Conservation (phyloP, 148 eudicot genomes). For the Mesembryanthemum crystallinum region DNA sequence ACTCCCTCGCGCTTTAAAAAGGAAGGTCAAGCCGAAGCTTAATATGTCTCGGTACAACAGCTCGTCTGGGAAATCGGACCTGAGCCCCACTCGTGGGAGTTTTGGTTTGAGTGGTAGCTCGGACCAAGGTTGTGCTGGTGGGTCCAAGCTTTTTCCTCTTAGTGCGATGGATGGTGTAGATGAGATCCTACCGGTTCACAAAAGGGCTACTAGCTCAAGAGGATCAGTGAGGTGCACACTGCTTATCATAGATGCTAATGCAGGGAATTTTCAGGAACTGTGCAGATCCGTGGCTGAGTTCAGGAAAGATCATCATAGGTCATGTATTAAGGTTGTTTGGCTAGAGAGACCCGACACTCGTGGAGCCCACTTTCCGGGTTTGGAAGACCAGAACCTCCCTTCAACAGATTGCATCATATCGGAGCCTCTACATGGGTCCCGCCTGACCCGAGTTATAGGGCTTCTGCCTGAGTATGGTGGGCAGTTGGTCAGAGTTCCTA, state of each 20-base stretch:
- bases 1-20: constrained; percentile 42
- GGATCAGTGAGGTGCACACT: constrained; percentile 35
- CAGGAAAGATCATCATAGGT: constrained; percentile 42
- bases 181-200: constrained; percentile 17
- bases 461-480: constrained; percentile 81
- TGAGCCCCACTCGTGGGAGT: constrained; percentile 18
- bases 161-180: constrained; percentile 38
- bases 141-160: constrained; percentile 37
- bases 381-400: constrained; percentile 52
- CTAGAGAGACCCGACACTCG: constrained; percentile 46
- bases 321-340: constrained; percentile 61
- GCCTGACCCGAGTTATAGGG: constrained; percentile 42
- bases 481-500: background rate
- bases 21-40: constrained; percentile 35
- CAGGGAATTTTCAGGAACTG: constrained; percentile 51
- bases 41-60: constrained; percentile 17
- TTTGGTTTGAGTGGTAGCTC: constrained; percentile 20
- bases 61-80: constrained; percentile 40
- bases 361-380: constrained; percentile 37
- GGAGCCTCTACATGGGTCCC: constrained; percentile 80
- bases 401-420: constrained; percentile 48
- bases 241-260: constrained; percentile 54
- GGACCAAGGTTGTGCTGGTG: background rate
- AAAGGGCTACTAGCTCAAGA: constrained; percentile 16
- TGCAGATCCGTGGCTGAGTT: constrained; percentile 56